Evolutionary conservation across 805 yeast species (phyloP).

Genomic region (Ogataea ganodermae): DNA sequence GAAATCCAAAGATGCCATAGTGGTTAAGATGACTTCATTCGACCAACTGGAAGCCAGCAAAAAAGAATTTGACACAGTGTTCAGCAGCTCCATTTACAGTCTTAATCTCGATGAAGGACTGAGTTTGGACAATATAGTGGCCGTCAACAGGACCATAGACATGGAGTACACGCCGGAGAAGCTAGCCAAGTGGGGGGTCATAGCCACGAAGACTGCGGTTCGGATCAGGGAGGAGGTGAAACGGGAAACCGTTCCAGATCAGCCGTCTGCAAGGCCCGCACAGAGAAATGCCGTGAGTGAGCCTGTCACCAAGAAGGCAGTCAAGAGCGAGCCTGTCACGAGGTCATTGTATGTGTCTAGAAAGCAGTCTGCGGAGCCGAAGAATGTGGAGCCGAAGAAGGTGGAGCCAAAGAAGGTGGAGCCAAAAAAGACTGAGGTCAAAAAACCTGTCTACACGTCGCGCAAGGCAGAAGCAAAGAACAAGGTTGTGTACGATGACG

Average conservation of each 20-base stretch:
- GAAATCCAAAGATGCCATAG: constrained; percentile 11
- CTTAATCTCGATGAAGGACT: constrained; percentile 21
- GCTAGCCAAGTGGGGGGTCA: constrained; percentile 29
- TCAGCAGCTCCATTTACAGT: constrained; percentile 26
- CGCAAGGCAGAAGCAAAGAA: constrained; percentile 20
- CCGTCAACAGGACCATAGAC: constrained; percentile 16
- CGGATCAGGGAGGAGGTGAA: constrained; percentile 2
- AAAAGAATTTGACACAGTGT: constrained; percentile 17
- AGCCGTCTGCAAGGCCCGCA: constrained; percentile 17
- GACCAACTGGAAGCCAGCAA: constrained; percentile 21
- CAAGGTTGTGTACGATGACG: constrained; percentile 13
- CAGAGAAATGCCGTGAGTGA: constrained; percentile 21
- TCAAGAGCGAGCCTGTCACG: constrained; percentile 4
- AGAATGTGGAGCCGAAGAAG: constrained; percentile 5
- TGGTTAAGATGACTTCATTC: constrained; percentile 16
- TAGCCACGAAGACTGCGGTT: constrained; percentile 22
- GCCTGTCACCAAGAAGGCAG: constrained; percentile 16
- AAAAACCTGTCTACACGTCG: constrained; percentile 17
- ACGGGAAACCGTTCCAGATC: not conserved
- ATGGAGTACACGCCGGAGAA: constrained; percentile 21
- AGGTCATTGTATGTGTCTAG: constrained; percentile 13
- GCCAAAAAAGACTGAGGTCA: constrained; percentile 2
- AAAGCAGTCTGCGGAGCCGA: constrained; percentile 5
- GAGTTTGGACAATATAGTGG: constrained; percentile 23
- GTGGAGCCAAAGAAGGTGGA: constrained; percentile 8